phyloP scores from a whole-genome alignment of 2,329 filamentous ascomycete genomes.

The Malbranchea cinnamomea region DNA sequence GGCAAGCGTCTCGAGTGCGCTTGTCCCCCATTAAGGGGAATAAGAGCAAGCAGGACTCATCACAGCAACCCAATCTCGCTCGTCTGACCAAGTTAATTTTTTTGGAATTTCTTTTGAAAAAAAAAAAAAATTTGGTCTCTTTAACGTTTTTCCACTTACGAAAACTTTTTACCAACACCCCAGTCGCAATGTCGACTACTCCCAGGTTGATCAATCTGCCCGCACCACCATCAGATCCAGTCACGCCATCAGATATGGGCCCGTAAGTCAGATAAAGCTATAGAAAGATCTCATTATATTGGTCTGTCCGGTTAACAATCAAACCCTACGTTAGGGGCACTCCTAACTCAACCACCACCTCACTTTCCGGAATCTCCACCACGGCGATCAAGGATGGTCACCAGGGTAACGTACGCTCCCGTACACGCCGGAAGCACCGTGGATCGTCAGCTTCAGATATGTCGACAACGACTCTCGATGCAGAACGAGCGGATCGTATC shows the following conservation, averaged over 20 bases:
- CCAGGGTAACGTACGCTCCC: slow-evolving; percentile 58
- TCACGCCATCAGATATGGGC: slow-evolving; percentile 70
- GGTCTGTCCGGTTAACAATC: slow-evolving; percentile 11
- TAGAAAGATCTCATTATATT: slow-evolving; percentile 4
- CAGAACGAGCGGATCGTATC: slow-evolving; percentile 87
- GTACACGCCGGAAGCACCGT: slow-evolving; percentile 37
- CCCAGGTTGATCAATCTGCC: slow-evolving; percentile 74
- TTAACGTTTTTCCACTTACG: too few species aligned
- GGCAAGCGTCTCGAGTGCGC: too few species aligned
- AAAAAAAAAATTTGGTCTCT: too few species aligned
- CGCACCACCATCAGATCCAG: slow-evolving; percentile 64
- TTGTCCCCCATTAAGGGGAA: too few species aligned
- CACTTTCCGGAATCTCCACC: slow-evolving; percentile 79
- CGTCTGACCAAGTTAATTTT: too few species aligned
- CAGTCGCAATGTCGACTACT: slow-evolving; percentile 46
- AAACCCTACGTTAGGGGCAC: slow-evolving; percentile 42
- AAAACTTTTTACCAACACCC: too few species aligned
- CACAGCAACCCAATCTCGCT: too few species aligned
- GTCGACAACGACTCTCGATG: slow-evolving; percentile 64
- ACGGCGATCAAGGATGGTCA: slow-evolving; percentile 95
- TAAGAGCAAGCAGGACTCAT: too few species aligned
- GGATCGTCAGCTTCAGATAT: slow-evolving; percentile 41
- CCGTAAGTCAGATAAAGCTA: slow-evolving; percentile 46
- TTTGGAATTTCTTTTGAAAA: too few species aligned
- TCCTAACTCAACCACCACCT: slow-evolving; percentile 82